phyloP scores from a whole-genome alignment of 192 early-diverging fungal genomes.

The Coemansia aciculifera region DNA sequence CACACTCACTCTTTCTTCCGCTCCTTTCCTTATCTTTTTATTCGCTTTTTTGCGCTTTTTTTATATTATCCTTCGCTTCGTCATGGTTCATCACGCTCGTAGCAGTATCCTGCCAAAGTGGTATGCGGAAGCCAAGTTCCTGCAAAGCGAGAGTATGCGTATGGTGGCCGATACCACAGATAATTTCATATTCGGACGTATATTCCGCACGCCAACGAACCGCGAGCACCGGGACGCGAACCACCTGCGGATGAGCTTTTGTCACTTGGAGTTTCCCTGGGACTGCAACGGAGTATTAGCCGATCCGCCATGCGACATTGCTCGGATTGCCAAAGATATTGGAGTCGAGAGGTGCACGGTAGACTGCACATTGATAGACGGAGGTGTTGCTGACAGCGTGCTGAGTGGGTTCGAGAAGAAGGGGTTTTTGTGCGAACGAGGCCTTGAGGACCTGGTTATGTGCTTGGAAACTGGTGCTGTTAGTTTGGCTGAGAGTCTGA shows the following conservation, averaged over 20 bases:
- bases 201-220: slow-evolving; percentile 34
- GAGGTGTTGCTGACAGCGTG: not conserved
- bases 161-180: slow-evolving; percentile 15
- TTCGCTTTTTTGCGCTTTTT: not conserved
- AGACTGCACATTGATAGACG: slow-evolving; percentile 22
- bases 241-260: slow-evolving; percentile 30
- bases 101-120: slow-evolving; percentile 24
- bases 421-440: slow-evolving; percentile 17
- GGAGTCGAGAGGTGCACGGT: slow-evolving; percentile 23
- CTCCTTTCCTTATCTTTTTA: not conserved
- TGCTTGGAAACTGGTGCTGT: not conserved
- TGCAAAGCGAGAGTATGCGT: slow-evolving; percentile 19
- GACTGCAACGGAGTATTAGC: slow-evolving; percentile 24
- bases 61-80: not conserved
- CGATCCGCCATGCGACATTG: slow-evolving; percentile 30
- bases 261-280: slow-evolving; percentile 40
- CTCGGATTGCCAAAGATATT: not conserved
- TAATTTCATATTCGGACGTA: slow-evolving; percentile 28
- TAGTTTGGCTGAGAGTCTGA: not conserved
- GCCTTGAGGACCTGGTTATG: slow-evolving; percentile 25
- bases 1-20: not conserved
- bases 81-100: slow-evolving; percentile 15
- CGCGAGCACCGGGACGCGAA: slow-evolving; percentile 23
- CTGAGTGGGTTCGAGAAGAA: slow-evolving; percentile 7
- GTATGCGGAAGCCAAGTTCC: slow-evolving; percentile 34